A percentile compares a stretch with the other conserved stretches of the same genome.
Conservation (phyloP, 1,139 yeast genomes). For the Zygosaccharomyces pseudobailii region DNA sequence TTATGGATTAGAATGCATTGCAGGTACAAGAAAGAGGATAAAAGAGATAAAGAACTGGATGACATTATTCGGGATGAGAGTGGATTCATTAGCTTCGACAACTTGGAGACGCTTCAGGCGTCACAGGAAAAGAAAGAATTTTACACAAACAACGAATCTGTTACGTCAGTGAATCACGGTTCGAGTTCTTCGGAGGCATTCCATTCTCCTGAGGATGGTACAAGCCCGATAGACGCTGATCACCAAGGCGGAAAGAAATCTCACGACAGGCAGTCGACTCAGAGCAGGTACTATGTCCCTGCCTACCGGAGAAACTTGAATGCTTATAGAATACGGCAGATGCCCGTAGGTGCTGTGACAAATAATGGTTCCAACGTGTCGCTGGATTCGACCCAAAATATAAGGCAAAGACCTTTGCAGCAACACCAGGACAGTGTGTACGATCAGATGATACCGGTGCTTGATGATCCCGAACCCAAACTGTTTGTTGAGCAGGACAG, state of each 20-base stretch:
- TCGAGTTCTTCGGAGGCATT: conserved; percentile 22
- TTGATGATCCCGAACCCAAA: conserved; percentile 13
- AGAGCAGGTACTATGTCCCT: conserved; percentile 33
- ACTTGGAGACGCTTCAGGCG: conserved; percentile 24
- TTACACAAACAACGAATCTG: conserved; percentile 6
- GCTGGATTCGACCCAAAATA: conserved; percentile 17
- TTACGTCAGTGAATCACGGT: conserved; percentile 7
- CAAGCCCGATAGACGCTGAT: conserved; percentile 1
- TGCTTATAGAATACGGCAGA: conserved; percentile 19
- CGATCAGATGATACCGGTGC: conserved; percentile 32
- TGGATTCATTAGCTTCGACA: conserved; percentile 33
- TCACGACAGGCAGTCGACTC: conserved; percentile 1
- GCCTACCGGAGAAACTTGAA: conserved; percentile 37
- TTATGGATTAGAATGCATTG: conserved; percentile 38
- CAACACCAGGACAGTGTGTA: conserved; percentile 18
- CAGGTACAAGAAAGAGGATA: conserved; percentile 36
- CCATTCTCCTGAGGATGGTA: conserved; percentile 12
- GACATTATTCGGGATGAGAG: conserved; percentile 31
- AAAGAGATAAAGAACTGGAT: conserved; percentile 32
- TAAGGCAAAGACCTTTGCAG: conserved; percentile 8
- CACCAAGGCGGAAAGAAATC: conserved; percentile 1
- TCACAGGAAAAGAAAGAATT: conserved; percentile 2
- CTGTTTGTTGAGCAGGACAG: conserved; percentile 7
- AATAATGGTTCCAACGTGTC: conserved; percentile 30
- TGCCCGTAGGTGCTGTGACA: conserved; percentile 14